Base-by-base conservation (phyloP, 2,329 filamentous ascomycete genomes). In the Drechmeria coniospora region DNA sequence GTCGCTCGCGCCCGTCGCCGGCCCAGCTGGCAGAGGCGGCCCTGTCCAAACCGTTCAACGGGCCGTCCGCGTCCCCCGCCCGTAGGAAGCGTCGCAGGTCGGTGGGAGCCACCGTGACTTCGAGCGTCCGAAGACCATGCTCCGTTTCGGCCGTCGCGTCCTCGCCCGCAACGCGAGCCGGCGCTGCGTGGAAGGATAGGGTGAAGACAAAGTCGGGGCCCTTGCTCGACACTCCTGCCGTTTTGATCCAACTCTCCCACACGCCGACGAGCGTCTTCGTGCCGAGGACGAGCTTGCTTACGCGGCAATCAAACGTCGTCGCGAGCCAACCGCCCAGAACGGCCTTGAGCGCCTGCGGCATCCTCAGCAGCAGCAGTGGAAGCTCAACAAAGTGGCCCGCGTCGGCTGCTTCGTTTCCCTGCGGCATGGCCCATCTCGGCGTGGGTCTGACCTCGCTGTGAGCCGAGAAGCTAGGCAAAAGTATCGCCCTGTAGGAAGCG, bases 271-370 rank as follows among this genome's bases (percentile, higher is more conserved):
- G 50, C 2, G 61, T 65, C 24, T 53, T 53, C 6, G 65, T 68
- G 5, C 63, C 61, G 2, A 73, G 43, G 1, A 51, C 51, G 23
- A 72, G 45, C 4, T 61, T 50, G 29, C 54, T 61, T 24, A 71
- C 57, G 16, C 64, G 65, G 34, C 65, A 70, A 47, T 74, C 68
- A 35, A 73, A 72, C 1, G 59, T 59, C 23, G 46, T 56, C 4
- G 57, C 52, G 8, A 74, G 46, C 43, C 71, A 74, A 14, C 61
- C 56, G n/a, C 53, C 34, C 1, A 73, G 37, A 13, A 64, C 48
- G 2, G 49, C 32, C 36, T 66, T 68, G 1, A 73, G 48, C 2
- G 64, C 47, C 4, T 59, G 48, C 0, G 68, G 68, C 63, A 72
- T 70, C 15, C 66, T 57, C 17, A 70, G 44, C 1, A 74, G 47